Conservation (phyloP, 371 early-diverging fungal species). For the Rhizomucor miehei region DNA sequence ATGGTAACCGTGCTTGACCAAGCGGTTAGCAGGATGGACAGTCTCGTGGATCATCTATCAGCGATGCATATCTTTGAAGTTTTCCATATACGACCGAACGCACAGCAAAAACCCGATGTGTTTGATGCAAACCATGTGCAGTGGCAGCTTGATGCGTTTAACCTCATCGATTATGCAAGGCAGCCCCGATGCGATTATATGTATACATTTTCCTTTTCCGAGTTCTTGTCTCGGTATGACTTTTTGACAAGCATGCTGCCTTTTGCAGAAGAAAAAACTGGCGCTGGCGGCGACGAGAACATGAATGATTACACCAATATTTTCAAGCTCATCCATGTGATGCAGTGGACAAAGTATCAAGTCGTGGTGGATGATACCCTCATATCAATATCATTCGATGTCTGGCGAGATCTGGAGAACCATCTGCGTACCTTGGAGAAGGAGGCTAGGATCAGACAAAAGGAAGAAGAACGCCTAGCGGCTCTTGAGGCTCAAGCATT, state of each 20-base stretch:
- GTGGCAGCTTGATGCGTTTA: slow-evolving; percentile 43
- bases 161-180: slow-evolving; percentile 18
- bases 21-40: slow-evolving; percentile 18
- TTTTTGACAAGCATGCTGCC: slow-evolving; percentile 21
- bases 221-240: slow-evolving; percentile 56
- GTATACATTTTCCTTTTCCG: slow-evolving; percentile 42
- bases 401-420: slow-evolving; percentile 76
- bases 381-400: slow-evolving; percentile 64
- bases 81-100: slow-evolving; percentile 50
- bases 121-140: slow-evolving; percentile 33
- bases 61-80: slow-evolving; percentile 65
- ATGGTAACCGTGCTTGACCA: slow-evolving; percentile 29
- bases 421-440: slow-evolving; percentile 70
- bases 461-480: slow-evolving; percentile 26
- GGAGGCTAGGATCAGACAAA: slow-evolving; percentile 43
- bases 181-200: slow-evolving; percentile 13
- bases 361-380: slow-evolving; percentile 42
- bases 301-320: background rate
- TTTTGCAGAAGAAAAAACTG: background rate
- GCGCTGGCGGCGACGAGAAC: background rate
- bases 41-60: slow-evolving; percentile 25
- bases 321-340: slow-evolving; percentile 15
- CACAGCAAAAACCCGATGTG: slow-evolving; percentile 19
- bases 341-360: slow-evolving; percentile 38
- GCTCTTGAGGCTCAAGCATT: slow-evolving; percentile 31